A percentile compares a stretch with the other conserved stretches of the same genome.
Evolutionary conservation across 2,329 filamentous ascomycete species (phyloP).

Genomic region (Calonectria pauciramosa): DNA sequence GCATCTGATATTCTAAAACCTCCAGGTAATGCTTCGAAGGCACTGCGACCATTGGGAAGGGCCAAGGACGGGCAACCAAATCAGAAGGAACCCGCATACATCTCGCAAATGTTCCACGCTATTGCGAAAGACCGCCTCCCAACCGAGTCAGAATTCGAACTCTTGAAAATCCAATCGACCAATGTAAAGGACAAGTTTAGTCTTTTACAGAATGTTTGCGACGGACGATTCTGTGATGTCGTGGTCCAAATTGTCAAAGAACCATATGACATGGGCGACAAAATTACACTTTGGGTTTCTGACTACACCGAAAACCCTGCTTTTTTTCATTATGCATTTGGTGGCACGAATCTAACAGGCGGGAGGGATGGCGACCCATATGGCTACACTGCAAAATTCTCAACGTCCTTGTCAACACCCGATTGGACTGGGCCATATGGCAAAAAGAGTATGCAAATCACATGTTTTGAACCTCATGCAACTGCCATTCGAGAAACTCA

Average conservation of each 20-base stretch:
- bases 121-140: constrained; percentile 61
- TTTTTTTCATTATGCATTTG: constrained; percentile 67
- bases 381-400: constrained; percentile 62
- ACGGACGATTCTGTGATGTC: constrained; percentile 74
- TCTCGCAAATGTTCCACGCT: constrained; percentile 62
- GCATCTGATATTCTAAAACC: constrained; percentile 48
- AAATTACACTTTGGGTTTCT: constrained; percentile 78
- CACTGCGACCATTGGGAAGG: constrained; percentile 39
- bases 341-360: constrained; percentile 47
- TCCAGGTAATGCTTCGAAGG: constrained; percentile 53
- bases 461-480: constrained; percentile 78
- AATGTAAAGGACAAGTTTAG: constrained; percentile 70
- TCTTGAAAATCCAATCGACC: constrained; percentile 53
- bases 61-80: constrained; percentile 39
- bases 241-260: constrained; percentile 77
- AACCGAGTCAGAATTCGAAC: constrained; percentile 57
- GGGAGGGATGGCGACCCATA: constrained; percentile 66
- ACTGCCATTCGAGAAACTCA: constrained; percentile 63
- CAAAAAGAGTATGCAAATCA: constrained; percentile 78
- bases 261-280: constrained; percentile 60
- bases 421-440: constrained; percentile 84
- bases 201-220: constrained; percentile 73
- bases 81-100: constrained; percentile 56
- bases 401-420: constrained; percentile 32
- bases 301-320: constrained; percentile 83